Evolutionary conservation across 768 basidiomycete species (phyloP).

Genomic region (Tylopilus cervinicoccineus): DNA sequence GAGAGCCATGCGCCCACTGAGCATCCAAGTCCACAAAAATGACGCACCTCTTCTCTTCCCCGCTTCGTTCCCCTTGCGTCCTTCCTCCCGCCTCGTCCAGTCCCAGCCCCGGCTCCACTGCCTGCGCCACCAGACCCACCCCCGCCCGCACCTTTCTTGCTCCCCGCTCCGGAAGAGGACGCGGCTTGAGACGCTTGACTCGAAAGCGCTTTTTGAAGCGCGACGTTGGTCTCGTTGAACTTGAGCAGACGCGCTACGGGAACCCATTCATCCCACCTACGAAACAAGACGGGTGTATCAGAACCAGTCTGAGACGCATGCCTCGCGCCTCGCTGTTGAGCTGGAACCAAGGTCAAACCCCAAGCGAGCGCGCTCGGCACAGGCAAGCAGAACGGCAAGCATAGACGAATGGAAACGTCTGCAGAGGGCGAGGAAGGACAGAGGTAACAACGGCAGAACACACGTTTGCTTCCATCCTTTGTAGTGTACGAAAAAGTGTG

Average conservation of each 20-base stretch:
- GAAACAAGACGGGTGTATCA: background rate
- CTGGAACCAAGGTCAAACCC: background rate
- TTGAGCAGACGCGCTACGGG: slow-evolving; percentile 78
- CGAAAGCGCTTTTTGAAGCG: slow-evolving; percentile 68
- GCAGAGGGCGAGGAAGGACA: too few relatives aligned
- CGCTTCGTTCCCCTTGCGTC: slow-evolving; percentile 69
- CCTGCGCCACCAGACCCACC: slow-evolving; percentile 27
- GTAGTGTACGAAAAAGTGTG: slow-evolving; percentile 95
- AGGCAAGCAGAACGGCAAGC: background rate
- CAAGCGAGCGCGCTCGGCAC: background rate
- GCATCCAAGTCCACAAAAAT: too few relatives aligned
- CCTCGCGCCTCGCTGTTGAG: background rate
- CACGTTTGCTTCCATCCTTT: slow-evolving; percentile 99
- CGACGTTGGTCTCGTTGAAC: slow-evolving; percentile 74
- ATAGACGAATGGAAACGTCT: background rate
- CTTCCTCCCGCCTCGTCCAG: slow-evolving; percentile 41
- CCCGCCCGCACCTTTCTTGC: slow-evolving; percentile 22
- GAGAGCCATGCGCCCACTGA: too few relatives aligned
- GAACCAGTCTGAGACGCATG: background rate
- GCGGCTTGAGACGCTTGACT: slow-evolving; percentile 42
- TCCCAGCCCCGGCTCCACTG: slow-evolving; percentile 22
- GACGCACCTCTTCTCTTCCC: slow-evolving; percentile 66
- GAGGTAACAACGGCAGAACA: slow-evolving; percentile 21
- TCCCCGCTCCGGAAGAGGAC: slow-evolving; percentile 31
- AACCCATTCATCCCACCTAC: slow-evolving; percentile 55